Conservation (phyloP, 2,329 filamentous ascomycete genomes). For the Sporothrix sp. region DNA sequence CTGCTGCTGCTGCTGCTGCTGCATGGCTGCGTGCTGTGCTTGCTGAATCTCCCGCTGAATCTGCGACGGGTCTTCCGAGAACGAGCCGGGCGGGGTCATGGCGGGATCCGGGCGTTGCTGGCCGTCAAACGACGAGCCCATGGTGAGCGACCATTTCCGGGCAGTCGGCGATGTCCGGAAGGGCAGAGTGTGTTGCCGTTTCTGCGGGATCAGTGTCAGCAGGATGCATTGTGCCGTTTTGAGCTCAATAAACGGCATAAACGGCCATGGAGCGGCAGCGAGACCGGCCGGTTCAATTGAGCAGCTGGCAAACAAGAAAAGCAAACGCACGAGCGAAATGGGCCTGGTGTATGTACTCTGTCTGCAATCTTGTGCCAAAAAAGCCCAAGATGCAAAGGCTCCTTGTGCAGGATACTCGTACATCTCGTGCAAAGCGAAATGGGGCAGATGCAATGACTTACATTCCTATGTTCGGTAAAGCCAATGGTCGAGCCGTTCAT, state of each 20-base stretch:
- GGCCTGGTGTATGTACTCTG: not conserved
- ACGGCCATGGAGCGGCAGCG: no score
- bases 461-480: conserved; percentile 42
- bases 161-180: conserved; percentile 37
- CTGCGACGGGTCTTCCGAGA: conserved; percentile 27
- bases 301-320: not conserved
- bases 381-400: not conserved
- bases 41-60: conserved; percentile 4
- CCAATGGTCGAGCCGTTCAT: conserved; percentile 28
- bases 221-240: not conserved
- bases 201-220: conserved; percentile 27
- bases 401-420: no score
- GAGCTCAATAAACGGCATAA: no score
- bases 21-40: conserved; percentile 4
- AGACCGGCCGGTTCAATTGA: no score
- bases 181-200: conserved; percentile 45
- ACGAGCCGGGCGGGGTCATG: conserved; percentile 32
- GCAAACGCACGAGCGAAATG: not conserved
- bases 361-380: not conserved
- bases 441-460: conserved; percentile 24
- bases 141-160: conserved; percentile 25
- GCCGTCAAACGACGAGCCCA: conserved; percentile 14
- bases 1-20: conserved; percentile 10
- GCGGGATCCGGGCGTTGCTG: conserved; percentile 24
- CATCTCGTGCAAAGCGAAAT: no score